Evolutionary conservation across 1,284 basidiomycete species (phyloP), one percentile per base, ranked within the genome.

Genomic region (Rhodotorula sp.): DNA sequence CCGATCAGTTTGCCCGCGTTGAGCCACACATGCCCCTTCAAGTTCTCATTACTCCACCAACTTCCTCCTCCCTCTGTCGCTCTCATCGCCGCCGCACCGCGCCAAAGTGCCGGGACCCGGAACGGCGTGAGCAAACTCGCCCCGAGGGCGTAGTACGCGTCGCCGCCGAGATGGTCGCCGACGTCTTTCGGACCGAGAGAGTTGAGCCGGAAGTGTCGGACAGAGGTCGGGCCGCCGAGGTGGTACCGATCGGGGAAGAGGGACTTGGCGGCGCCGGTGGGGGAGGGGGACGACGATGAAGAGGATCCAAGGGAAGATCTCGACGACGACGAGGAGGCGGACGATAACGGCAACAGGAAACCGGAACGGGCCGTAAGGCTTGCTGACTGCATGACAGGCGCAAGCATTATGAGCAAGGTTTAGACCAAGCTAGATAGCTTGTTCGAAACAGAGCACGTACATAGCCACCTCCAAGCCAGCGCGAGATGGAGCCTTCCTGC

Each of bases 161-260:
- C 91, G 5, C 95, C 96, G 6, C 96, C 96, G 3, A 95, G 80
- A 0, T 91, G 91, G 79, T 98, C 86, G 60, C 78, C 82, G 73
- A 87, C 86, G 77, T 95, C 92, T 45, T 87, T 85, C 3, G 91
- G 88, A 0, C 96, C 96, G 80, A 99, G 84, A 1, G 89, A 86
- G 77, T 93, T 95, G 42, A 87, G 84, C 68, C 87, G 87, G 84
- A 97, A 98, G 71, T 90, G 89, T 37, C 96, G 85, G 4, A 99
- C 84, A 60, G 87, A 91, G n/a, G 90, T 88, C 0, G 96, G 94
- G 0, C 95, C 96, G 42, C 95, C 96, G 0, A 98, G 85, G 76
- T 95, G 94, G 80, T 95, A 95, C 7, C 93, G 87, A 81, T 99
- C 96, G 48, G 85, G 87, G 79, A 91, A 90, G 62, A 85, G 84